Evolutionary conservation across 768 basidiomycete genomes (phyloP).

Genomic region (Cystobasidiopsis lactophilus): DNA sequence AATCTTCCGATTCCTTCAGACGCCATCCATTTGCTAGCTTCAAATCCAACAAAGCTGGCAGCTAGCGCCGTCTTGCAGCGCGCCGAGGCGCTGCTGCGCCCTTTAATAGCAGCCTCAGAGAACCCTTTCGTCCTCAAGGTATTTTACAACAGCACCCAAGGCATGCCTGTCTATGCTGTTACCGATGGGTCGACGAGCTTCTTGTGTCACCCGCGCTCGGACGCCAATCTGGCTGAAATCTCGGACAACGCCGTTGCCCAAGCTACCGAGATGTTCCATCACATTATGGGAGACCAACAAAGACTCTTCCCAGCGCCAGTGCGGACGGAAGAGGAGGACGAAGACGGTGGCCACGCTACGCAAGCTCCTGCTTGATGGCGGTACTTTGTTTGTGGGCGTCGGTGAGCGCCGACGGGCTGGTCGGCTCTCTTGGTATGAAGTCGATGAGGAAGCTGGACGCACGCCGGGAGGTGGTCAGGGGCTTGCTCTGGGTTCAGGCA

Average conservation of each 20-base stretch:
- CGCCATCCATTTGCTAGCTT: neutral
- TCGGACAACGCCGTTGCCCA: conserved; percentile 2
- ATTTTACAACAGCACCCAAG: too few species aligned
- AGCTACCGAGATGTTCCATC: neutral
- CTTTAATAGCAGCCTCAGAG: too few species aligned
- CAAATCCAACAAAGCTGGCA: neutral
- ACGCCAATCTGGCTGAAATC: neutral
- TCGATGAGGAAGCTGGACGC: conserved; percentile 97
- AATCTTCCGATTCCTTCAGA: conserved; percentile 35
- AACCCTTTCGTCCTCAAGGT: too few species aligned
- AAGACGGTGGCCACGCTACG: neutral
- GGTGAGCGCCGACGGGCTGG: too few species aligned
- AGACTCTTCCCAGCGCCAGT: neutral
- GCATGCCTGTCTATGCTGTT: too few species aligned
- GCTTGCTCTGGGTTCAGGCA: conserved; percentile 6
- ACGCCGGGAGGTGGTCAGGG: neutral
- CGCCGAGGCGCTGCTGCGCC: neutral
- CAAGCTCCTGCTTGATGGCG: too few species aligned
- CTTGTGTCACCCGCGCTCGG: too few species aligned
- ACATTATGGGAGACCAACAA: neutral
- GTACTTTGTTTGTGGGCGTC: too few species aligned
- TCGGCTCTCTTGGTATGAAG: conserved; percentile 58
- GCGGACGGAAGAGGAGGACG: neutral
- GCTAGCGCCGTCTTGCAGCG: neutral
- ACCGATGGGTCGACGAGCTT: too few species aligned